Percentiles rank a stretch among this genome's conserved stretches.
phyloP scores from a whole-genome alignment of 2,329 filamentous ascomycete species.

The Exophiala oligosperma region DNA sequence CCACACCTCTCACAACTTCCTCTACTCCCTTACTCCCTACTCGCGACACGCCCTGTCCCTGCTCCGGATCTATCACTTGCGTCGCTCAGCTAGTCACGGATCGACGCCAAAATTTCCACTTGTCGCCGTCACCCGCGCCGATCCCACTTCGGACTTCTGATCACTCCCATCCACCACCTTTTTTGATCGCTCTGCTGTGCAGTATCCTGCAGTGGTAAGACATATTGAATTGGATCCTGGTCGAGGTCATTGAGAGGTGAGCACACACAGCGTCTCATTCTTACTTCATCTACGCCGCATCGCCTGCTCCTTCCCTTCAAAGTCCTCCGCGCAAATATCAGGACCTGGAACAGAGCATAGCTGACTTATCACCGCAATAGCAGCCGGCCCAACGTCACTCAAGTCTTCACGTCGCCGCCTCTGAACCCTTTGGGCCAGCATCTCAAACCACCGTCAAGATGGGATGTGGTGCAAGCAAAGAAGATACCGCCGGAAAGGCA shows the following conservation, averaged over 20 bases:
- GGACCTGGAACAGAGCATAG: not conserved
- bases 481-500: constrained; percentile 99
- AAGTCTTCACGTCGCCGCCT: not conserved
- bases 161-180: constrained; percentile 12
- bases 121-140: constrained; percentile 16
- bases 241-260: constrained; percentile 12
- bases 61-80: constrained; percentile 11
- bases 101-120: constrained; percentile 22
- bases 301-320: not conserved
- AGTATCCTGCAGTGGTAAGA: constrained; percentile 3
- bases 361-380: not conserved
- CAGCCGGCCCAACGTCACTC: not conserved
- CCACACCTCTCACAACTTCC: not conserved
- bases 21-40: not conserved
- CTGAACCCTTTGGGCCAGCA: not conserved
- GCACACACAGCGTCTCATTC: not conserved
- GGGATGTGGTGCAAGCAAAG: constrained; percentile 99
- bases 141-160: constrained; percentile 13
- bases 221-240: not conserved
- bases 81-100: constrained; percentile 12
- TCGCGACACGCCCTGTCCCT: constrained; percentile 4
- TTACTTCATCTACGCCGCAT: not conserved
- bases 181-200: constrained; percentile 1
- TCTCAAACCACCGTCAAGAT: constrained; percentile 62
- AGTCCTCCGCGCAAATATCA: not conserved